These are phyloP conservation scores for Globisporangium emineosum DNA, from an alignment of 352 stramenopile genomes.

Conservation along the genomic window DNA sequence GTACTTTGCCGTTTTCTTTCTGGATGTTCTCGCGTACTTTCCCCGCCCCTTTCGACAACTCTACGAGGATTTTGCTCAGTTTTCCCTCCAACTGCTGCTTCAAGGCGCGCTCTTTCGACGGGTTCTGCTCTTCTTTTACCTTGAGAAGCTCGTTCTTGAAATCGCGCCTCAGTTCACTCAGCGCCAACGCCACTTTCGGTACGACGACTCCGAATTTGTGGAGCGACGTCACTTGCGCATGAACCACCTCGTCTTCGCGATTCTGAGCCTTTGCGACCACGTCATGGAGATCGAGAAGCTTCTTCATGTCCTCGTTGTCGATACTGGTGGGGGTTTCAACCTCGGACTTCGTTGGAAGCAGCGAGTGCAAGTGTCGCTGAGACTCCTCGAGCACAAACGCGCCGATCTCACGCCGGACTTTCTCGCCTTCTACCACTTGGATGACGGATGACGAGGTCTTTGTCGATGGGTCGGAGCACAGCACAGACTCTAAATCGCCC, in stretches of 20 bases:
- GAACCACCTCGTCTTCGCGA: constrained; percentile 43
- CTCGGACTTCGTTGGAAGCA: not conserved
- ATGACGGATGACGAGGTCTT: constrained; percentile 54
- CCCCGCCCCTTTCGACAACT: constrained; percentile 19
- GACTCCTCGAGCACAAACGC: constrained; percentile 44
- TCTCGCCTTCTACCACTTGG: constrained; percentile 43
- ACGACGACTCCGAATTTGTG: constrained; percentile 43
- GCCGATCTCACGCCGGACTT: constrained; percentile 50
- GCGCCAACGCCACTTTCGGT: constrained; percentile 30
- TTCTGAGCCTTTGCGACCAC: constrained; percentile 44
- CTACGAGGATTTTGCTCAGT: constrained; percentile 21
- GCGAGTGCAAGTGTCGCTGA: constrained; percentile 28
- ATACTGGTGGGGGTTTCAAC: not conserved
- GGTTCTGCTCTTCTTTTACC: constrained; percentile 55
- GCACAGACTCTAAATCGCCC: constrained; percentile 32
- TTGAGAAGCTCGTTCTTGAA: constrained; percentile 40
- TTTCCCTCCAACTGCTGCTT: constrained; percentile 39
- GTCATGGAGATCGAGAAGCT: constrained; percentile 38
- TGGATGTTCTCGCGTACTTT: constrained; percentile 14
- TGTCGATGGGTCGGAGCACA: constrained; percentile 39
- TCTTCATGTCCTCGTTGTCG: constrained; percentile 15
- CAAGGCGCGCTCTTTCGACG: constrained; percentile 40
- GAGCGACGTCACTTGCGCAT: constrained; percentile 25
- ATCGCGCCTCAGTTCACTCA: constrained; percentile 41
- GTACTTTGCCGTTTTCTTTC: constrained; percentile 21